Base-by-base conservation (phyloP, 2,329 filamentous ascomycete species). In the Neofusicoccum parvum region DNA sequence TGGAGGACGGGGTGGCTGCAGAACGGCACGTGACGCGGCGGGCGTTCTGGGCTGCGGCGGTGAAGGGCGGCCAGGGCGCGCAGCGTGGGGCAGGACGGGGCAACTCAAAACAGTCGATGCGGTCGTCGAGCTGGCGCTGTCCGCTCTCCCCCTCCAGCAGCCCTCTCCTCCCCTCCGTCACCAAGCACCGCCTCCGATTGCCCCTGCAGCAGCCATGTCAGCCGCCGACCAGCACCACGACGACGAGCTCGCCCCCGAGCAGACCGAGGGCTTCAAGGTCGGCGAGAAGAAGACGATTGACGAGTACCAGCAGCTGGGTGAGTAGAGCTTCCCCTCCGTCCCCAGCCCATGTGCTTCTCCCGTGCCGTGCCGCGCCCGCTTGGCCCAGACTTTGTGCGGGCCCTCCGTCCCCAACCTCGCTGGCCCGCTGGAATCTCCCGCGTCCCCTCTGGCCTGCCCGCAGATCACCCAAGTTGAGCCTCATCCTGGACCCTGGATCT, bases 241-340 rank as follows among this genome's bases (percentile, higher is more conserved):
- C 12, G 92, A 97, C 68, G 94, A 98, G 75, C 88, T 94, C 71
- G 85, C 91, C 80, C 90, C 92, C 69, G 91, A 95, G 83, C 87
- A 90, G 82, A 97, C 94, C 71, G 90, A 94, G 82, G 94, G 94
- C 78, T 98, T 97, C 90, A 97, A 96, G 88, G 91, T 97, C 77
- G 94, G 92, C 72, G 92, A 97, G 87, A 97, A 97, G 90, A 97
- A 98, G 87, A 96, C 92, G 73, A 86, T 99, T 76, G 92, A 94
- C 70, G 92, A 97, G 80, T 97, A 97, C 82, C 87, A 94, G 76
- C 86, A 97, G 79, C 90, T 99, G 82, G 95, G 93, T 96, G 84
- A 76, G 91, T 84, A 46, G 27, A 32, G 27, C 49, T 27, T 15
- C 50, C 32, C 27, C 49, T 15, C 34, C 60, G 11, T 43, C 37